Percentiles rank a stretch among this genome's conserved stretches.
phyloP scores from a whole-genome alignment of 2,329 filamentous ascomycete genomes.

The Sclerotinia spermophila region DNA sequence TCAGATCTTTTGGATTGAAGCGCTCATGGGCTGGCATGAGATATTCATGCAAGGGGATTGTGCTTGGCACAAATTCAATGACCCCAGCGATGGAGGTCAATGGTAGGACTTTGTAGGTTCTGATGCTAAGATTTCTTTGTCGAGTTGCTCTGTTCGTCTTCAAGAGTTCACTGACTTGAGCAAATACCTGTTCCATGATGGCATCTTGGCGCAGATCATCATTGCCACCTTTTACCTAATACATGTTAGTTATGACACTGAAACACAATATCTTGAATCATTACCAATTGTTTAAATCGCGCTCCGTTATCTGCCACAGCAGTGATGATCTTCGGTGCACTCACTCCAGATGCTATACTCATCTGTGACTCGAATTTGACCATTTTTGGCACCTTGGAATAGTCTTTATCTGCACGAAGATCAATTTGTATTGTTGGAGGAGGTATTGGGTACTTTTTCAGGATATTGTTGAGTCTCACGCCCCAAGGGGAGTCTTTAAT shows the following conservation, averaged over 20 bases:
- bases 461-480: constrained; percentile 56
- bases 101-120: constrained; percentile 96
- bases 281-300: constrained; percentile 77
- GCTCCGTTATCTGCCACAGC: constrained; percentile 73
- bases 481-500: constrained; percentile 63
- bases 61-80: constrained; percentile 96
- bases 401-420: constrained; percentile 69
- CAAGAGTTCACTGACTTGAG: constrained; percentile 86
- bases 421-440: constrained; percentile 86
- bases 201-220: constrained; percentile 96
- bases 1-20: constrained; percentile 83
- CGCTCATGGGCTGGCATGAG: constrained; percentile 84
- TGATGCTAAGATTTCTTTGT: constrained; percentile 82
- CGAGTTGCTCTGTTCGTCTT: constrained; percentile 82
- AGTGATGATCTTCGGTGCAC: constrained; percentile 89
- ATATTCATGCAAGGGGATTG: constrained; percentile 86
- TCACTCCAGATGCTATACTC: constrained; percentile 83
- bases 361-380: constrained; percentile 69
- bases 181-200: constrained; percentile 99
- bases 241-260: constrained; percentile 26
- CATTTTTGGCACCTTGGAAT: constrained; percentile 72
- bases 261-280: background rate
- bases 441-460: constrained; percentile 68
- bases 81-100: constrained; percentile 80
- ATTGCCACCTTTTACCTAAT: constrained; percentile 81